A percentile compares a stretch with the other conserved stretches of the same genome.
These are phyloP conservation scores for Cercospora janseana DNA, from an alignment of 2,329 filamentous ascomycete genomes.

Conservation along the genomic window DNA sequence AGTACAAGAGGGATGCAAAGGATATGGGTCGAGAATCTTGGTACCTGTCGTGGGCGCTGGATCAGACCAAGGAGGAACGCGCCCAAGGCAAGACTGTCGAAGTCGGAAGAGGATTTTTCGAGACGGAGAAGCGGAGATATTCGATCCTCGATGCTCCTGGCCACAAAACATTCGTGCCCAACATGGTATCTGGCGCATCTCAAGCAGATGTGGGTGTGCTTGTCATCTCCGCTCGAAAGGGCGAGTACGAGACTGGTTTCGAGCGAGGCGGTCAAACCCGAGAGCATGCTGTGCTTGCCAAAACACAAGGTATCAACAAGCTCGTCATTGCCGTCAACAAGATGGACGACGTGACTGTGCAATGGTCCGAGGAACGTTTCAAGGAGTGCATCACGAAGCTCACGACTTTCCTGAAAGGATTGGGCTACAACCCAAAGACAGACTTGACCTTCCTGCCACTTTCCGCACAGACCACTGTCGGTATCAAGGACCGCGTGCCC, in stretches of 20 bases:
- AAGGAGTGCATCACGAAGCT: slow-evolving; percentile 92
- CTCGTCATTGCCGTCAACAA: slow-evolving; percentile 95
- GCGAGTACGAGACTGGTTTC: slow-evolving; percentile 98
- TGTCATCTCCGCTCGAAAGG: slow-evolving; percentile 94
- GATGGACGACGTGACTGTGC: slow-evolving; percentile 96
- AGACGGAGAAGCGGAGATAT: slow-evolving; percentile 94
- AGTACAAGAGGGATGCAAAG: slow-evolving; percentile 96
- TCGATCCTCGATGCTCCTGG: slow-evolving; percentile 95
- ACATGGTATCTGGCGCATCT: slow-evolving; percentile 78
- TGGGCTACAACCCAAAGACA: slow-evolving; percentile 90
- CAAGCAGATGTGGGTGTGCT: slow-evolving; percentile 93
- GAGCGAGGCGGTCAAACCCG: slow-evolving; percentile 94
- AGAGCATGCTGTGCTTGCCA: slow-evolving; percentile 96
- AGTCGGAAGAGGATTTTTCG: slow-evolving; percentile 92
- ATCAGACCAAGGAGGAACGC: slow-evolving; percentile 94
- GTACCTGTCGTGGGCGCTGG: slow-evolving; percentile 98
- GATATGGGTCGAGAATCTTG: slow-evolving; percentile 95
- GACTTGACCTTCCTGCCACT: slow-evolving; percentile 96
- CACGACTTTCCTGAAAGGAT: slow-evolving; percentile 79
- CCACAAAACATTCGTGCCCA: slow-evolving; percentile 96
- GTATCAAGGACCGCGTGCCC: slow-evolving; percentile 85
- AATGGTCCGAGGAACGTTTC: slow-evolving; percentile 92
- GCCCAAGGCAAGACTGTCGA: slow-evolving; percentile 97
- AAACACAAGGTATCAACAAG: slow-evolving; percentile 98
- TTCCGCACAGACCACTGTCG: slow-evolving; percentile 78